Evolutionary conservation across 2,329 filamentous ascomycete species (phyloP).

Genomic region (Arthrinium phaeospermum): DNA sequence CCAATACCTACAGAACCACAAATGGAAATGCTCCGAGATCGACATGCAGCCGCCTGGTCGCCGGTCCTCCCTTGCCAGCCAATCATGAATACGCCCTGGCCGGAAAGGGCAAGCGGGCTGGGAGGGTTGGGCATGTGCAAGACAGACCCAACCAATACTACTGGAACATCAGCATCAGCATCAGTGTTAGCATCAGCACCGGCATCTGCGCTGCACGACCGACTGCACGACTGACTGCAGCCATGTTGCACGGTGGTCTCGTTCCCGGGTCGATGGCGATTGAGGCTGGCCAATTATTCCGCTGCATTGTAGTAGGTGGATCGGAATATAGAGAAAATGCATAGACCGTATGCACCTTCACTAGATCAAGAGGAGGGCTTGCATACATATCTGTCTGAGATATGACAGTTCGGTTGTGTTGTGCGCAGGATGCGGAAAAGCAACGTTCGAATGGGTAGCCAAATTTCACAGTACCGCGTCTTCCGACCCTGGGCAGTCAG

Average conservation of each 20-base stretch:
- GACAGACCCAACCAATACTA: background rate
- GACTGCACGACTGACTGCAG: slow-evolving; percentile 1
- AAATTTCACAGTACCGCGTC: background rate
- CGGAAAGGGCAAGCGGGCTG: background rate
- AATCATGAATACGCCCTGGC: slow-evolving; percentile 10
- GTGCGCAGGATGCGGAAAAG: background rate
- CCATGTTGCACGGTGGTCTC: background rate
- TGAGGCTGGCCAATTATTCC: slow-evolving; percentile 1
- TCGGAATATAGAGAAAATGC: background rate
- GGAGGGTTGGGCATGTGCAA: background rate
- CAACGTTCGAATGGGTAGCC: background rate
- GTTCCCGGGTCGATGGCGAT: slow-evolving; percentile 5
- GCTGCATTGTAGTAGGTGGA: background rate
- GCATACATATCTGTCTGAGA: background rate
- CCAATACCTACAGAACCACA: background rate
- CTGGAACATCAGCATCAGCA: background rate
- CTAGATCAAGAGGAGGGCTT: background rate
- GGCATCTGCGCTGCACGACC: background rate
- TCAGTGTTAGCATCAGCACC: too few species aligned
- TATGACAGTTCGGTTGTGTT: background rate
- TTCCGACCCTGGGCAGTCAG: background rate
- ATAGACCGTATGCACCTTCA: background rate
- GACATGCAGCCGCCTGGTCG: slow-evolving; percentile 12
- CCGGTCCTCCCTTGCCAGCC: slow-evolving; percentile 11
- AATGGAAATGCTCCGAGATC: slow-evolving; percentile 17